Base-by-base conservation (phyloP, 2,329 filamentous ascomycete species). In the Trichoderma lentiforme region DNA sequence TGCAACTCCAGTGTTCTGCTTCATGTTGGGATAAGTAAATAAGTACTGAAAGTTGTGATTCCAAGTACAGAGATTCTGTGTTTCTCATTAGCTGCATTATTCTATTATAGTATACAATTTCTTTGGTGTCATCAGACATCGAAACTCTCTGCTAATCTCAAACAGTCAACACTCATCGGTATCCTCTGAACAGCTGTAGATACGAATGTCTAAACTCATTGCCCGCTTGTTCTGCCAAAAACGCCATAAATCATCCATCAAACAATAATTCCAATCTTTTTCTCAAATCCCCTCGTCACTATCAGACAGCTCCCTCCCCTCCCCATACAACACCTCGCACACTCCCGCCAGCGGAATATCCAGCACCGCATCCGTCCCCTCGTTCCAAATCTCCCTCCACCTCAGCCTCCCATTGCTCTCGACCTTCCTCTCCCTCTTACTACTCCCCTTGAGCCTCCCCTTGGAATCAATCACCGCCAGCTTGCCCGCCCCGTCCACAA, bases 361-460 rank as follows among this genome's bases (percentile, higher is more conserved):
- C 93, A 99, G 93, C 8, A 98, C 96, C 1, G 94, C 96, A 85
- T 99, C 96, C 0, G 96, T 99, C 21, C 96, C 94, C 76, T 93
- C 91, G 78, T 90, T 94, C 96, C 96, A 99, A 21, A 97, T 86
- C 72, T 86, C 87, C 78, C 87, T 90, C 95, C 96, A 98, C 78
- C 94, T 88, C 74, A 87, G 76, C 71, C 74, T 77, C 47, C 82
- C 84, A 34, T 78, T 78, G 53, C 80, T 80, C 39, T 80, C 76
- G 67, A 80, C 74, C 75, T 82, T 77, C 76, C 80, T 77, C 78
- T 82, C 81, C 72, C 81, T 78, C 76, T 78, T 80, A 8, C 74
- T 73, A 43, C 76, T 79, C 62, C 82, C 83, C 67, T 80, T 81
- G 63, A 87, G 80, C 73, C 84, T 77, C 0, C 93, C 93, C 75